phyloP scores from a whole-genome alignment of 306 rosid species.

The Medicago lupulina region DNA sequence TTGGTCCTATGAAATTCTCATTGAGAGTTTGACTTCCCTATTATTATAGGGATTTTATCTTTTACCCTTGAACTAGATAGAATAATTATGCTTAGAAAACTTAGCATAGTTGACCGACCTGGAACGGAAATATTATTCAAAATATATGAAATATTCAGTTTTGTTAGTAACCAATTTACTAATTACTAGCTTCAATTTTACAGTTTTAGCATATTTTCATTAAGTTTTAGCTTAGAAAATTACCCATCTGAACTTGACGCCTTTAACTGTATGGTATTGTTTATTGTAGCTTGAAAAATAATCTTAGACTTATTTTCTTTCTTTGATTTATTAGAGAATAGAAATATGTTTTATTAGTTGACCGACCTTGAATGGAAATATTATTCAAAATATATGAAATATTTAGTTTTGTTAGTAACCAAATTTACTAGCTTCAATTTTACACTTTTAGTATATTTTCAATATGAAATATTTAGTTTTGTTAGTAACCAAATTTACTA shows the following conservation, averaged over 20 bases:
- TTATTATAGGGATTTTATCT: background rate
- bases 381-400: too few species aligned
- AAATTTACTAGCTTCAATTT: too few species aligned
- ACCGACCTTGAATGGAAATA: too few species aligned
- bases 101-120: background rate
- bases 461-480: too few species aligned
- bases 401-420: too few species aligned
- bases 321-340: background rate
- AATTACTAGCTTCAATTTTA: background rate
- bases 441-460: too few species aligned
- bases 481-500: too few species aligned
- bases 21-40: background rate
- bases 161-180: constrained; percentile 1
- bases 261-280: background rate
- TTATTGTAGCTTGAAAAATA: constrained; percentile 11
- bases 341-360: background rate
- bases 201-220: background rate
- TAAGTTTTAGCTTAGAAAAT: background rate
- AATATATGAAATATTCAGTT: background rate
- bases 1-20: constrained; percentile 7
- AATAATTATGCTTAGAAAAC: background rate
- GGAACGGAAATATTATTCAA: background rate
- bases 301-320: background rate
- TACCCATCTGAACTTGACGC: background rate
- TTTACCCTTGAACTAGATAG: background rate